Conservation (phyloP, 78 protist species). For the Dictyostelium brefeldianum region DNA sequence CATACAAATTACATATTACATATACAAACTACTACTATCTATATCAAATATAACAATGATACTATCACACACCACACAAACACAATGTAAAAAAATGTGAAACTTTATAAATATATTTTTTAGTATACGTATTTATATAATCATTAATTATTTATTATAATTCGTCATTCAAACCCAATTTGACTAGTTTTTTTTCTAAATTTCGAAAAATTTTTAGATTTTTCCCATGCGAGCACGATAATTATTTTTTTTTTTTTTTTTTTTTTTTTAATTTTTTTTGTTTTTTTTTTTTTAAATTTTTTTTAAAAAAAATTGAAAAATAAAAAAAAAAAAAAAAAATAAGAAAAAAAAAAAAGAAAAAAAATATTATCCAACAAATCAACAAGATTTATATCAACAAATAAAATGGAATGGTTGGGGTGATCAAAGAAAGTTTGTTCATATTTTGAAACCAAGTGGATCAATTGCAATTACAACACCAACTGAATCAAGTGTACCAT, state of each 20-base stretch:
- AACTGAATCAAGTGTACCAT: slow-evolving; percentile 31
- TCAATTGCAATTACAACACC: slow-evolving; percentile 64
- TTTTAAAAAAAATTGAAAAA: not conserved
- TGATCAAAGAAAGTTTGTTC: slow-evolving; percentile 65
- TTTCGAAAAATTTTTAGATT: too few relatives aligned
- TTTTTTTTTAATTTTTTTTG: slow-evolving; percentile 3
- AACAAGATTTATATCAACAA: slow-evolving; percentile 46
- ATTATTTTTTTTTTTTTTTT: not conserved
- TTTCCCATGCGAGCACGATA: too few relatives aligned
- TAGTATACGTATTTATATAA: too few relatives aligned
- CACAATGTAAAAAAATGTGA: too few relatives aligned
- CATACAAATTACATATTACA: too few relatives aligned
- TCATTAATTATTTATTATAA: too few relatives aligned
- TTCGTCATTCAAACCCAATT: too few relatives aligned
- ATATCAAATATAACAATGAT: too few relatives aligned
- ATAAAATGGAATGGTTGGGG: slow-evolving; percentile 86
- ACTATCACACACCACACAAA: too few relatives aligned
- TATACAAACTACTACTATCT: too few relatives aligned
- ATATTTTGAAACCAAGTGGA: slow-evolving; percentile 27
- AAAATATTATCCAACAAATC: slow-evolving; percentile 40
- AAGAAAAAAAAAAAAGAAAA: not conserved
- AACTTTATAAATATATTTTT: too few relatives aligned
- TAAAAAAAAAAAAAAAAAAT: not conserved
- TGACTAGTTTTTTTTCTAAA: too few relatives aligned
- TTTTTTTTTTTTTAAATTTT: slow-evolving; percentile 6